Evolutionary conservation across 1,139 yeast species (phyloP), one percentile per base, ranked within the genome.

Genomic region (Zygosaccharomyces sapae): DNA sequence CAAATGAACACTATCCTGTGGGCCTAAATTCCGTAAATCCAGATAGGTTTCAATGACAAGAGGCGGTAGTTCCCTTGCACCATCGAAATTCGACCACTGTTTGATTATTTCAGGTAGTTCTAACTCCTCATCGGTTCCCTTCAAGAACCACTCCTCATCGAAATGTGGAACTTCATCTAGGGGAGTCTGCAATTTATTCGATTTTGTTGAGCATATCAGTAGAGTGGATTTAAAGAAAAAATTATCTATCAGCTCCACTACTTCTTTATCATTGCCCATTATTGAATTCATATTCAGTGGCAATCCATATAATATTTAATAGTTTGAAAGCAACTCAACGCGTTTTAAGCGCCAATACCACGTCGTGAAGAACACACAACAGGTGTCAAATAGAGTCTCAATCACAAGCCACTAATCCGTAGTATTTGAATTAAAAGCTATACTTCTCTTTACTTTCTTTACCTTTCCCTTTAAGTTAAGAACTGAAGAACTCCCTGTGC

Each of bases 21-120:
- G 67, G 7, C 78, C 70, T 46, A 90, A 64, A 20, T 72, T 74
- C 24, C 88, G 70, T 46, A 89, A 70, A 64, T 90, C 96, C 47
- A 92, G 71, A 55, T 76, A 86, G 0, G 94, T 83, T 63, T 92
- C 98, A 31, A 92, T 75, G 22, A 90, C 86, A 68, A 92, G 74
- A 1, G 96, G 95, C 2, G 95, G 89, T 19, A 82, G 65, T 3
- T 60, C 53, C 5, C 41, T 48, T n/a, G 44, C 42, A 4, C 63
- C 61, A 42, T 63, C 61, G 19, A 54, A 58, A 29, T 55, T 44
- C 5, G 55, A 51, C 69, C 69, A 65, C 22, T 54, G 39, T 18
- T 55, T 48, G 13, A 63, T 55, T 9, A 50, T 46, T 5, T 54
- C 51, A 6, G 62, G 57, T 22, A 55, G 38, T 10, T 47, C 50